Base-by-base conservation (phyloP, 1,139 yeast genomes). In the Martiniozyma asiatica region DNA sequence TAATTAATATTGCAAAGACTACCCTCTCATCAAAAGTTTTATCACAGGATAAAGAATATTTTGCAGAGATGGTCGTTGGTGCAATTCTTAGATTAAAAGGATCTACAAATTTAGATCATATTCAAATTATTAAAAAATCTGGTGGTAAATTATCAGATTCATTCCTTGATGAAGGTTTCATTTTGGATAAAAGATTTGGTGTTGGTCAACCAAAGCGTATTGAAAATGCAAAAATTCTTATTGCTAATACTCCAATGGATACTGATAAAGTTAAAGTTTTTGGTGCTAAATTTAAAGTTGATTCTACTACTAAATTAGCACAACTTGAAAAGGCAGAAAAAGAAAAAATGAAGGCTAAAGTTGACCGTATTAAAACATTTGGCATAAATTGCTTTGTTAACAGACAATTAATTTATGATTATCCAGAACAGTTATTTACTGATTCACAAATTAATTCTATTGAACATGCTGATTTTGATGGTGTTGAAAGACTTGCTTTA, bases 401-500 rank as follows among this genome's bases (percentile, higher is more conserved):
- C 61, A 74, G 98, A 52, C 98, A 89, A 58, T 71, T 92, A 49
- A 89, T 89, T 49, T 92, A 89, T 59, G 96, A 89, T 60, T 92
- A 89, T 68, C 98, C 99, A 19, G 98, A 89, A 59, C 96, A 84
- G 56, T 65, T 89, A 43, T 82, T 89, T 51, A 71, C 94, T 6
- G 98, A 89, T 48, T 59, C 84, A 26, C 74, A 77, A 35, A 80
- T 89, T 48, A 87, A 84, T 58, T 76, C 96, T 20, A 84, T 89
- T 41, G 98, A 89, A 59, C 98, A 92, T 51, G 98, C 98, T 14
- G 99, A 92, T 57, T 92, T 92, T 47, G 98, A 84, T 51, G 99
- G 98, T 47, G 85, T 89, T 36, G 98, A 89, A 62, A 76, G 98
- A 53, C 68, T 89, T 44, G 95, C 98, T 4, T 65, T 89, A 29